phyloP scores from a whole-genome alignment of 768 basidiomycete genomes.

The Lyophyllum atratum region DNA sequence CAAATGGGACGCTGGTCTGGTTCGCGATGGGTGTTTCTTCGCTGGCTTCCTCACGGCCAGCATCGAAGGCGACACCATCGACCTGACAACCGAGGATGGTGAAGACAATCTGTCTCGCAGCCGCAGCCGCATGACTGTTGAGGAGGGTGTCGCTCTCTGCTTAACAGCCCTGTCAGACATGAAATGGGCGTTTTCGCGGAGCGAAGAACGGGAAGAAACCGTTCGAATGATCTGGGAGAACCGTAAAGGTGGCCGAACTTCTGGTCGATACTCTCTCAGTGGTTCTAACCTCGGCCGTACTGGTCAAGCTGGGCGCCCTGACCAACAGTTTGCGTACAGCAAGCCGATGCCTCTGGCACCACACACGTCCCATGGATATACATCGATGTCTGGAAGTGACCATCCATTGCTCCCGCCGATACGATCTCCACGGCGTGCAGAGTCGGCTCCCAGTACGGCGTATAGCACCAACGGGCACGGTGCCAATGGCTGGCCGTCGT shows the following conservation, averaged over 20 bases:
- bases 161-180: slow-evolving; percentile 78
- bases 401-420: slow-evolving; percentile 53
- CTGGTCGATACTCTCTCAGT: slow-evolving; percentile 15
- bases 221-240: slow-evolving; percentile 56
- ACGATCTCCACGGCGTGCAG: slow-evolving; percentile 39
- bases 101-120: slow-evolving; percentile 30
- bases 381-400: slow-evolving; percentile 26
- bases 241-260: slow-evolving; percentile 33
- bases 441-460: slow-evolving; percentile 56
- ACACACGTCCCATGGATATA: slow-evolving; percentile 21
- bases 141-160: slow-evolving; percentile 57
- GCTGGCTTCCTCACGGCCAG: slow-evolving; percentile 78
- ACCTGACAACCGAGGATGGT: slow-evolving; percentile 32
- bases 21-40: slow-evolving; percentile 90
- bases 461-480: slow-evolving; percentile 51
- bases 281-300: slow-evolving; percentile 1
- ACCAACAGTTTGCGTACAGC: slow-evolving; percentile 10
- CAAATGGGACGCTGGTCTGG: slow-evolving; percentile 81
- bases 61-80: slow-evolving; percentile 47
- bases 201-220: slow-evolving; percentile 69
- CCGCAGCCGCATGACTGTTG: slow-evolving; percentile 30
- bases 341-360: slow-evolving; percentile 17
- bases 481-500: slow-evolving; percentile 55
- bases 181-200: slow-evolving; percentile 79
- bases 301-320: slow-evolving; percentile 9